phyloP scores from a whole-genome alignment of 2,329 filamentous ascomycete genomes.

The Cordyceps fumosorosea region DNA sequence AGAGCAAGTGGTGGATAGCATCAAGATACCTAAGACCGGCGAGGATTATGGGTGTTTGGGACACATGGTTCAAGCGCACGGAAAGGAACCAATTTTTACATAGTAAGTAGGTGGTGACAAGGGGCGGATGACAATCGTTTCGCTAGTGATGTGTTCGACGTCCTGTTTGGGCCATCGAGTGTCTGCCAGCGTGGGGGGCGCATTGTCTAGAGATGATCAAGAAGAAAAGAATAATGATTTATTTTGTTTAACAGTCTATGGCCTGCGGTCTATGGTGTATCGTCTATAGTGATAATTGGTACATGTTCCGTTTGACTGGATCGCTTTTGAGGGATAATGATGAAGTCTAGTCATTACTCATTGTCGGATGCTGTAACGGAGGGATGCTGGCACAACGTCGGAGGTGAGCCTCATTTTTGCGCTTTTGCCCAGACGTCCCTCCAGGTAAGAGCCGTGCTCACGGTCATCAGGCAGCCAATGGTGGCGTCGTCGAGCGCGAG shows the following conservation, averaged over 20 bases:
- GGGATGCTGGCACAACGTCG: neutral
- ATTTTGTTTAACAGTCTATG: neutral
- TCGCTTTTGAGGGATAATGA: neutral
- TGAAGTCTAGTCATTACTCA: neutral
- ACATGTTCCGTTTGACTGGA: neutral
- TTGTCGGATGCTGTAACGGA: neutral
- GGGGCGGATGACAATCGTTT: neutral
- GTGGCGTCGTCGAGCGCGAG: conserved; percentile 2
- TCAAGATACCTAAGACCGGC: conserved; percentile 11
- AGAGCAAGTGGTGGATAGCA: conserved; percentile 9
- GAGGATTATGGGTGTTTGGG: conserved; percentile 9
- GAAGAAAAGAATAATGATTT: conserved; percentile 4
- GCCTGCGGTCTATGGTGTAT: neutral
- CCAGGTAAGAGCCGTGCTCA: conserved; percentile 13
- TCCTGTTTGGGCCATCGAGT: neutral
- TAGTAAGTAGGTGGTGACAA: conserved; percentile 2
- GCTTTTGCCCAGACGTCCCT: conserved; percentile 7
- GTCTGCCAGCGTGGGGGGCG: neutral
- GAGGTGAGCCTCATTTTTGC: neutral
- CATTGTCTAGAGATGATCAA: neutral
- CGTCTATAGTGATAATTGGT: neutral
- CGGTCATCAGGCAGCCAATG: conserved; percentile 9
- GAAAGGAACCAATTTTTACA: conserved; percentile 4
- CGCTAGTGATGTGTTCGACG: neutral
- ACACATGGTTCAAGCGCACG: neutral